Evolutionary conservation across 495 filamentous ascomycete species (phyloP), one percentile per base, ranked within the genome.

Genomic region (Podospora comata): DNA sequence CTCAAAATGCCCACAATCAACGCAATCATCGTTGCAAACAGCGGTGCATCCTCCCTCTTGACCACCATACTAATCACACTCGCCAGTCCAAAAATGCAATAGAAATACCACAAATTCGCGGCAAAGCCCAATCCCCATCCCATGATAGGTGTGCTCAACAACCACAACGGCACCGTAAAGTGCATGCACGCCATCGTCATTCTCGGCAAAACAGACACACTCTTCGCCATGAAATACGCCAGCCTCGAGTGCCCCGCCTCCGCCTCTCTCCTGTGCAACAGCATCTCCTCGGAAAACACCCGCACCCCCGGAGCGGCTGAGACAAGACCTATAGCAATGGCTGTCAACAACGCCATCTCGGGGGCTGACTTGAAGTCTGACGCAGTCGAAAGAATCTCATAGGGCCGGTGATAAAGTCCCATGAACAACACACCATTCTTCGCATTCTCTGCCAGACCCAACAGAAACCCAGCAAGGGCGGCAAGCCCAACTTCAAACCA

Each of bases 171-270:
- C 13, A 82, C 77, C 0, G 84, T 82, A 76, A 87, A 88, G 73
- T 89, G 86, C 20, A 87, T 71, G 63, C 78, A 80, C 4, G 77
- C 81, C n/a, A 87, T 72, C 0, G 79, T 67, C 75, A 87, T 85
- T 5, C 85, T 75, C 1, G 81, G 78, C 1, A 85, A 18, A 0
- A 81, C 81, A 0, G 80, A 77, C 0, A 87, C 13, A 18, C 82
- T 77, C 71, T 89, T 89, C n/a, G 83, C 85, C 0, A 86, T 34
- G 75, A 84, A 88, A 67, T 88, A 87, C 0, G 86, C 84, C 53
- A 80, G 72, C 26, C 79, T 70, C 62, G 83, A 86, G 70, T 89
- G 86, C 0, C 86, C 84, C 0, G 82, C 78, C 28, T 83, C 79
- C 0, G 83, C 76, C 73, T 87, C 85, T 1, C 85, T 82, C 30